Conservation (phyloP, 2,329 filamentous ascomycete species). For the Hortaea werneckii region DNA sequence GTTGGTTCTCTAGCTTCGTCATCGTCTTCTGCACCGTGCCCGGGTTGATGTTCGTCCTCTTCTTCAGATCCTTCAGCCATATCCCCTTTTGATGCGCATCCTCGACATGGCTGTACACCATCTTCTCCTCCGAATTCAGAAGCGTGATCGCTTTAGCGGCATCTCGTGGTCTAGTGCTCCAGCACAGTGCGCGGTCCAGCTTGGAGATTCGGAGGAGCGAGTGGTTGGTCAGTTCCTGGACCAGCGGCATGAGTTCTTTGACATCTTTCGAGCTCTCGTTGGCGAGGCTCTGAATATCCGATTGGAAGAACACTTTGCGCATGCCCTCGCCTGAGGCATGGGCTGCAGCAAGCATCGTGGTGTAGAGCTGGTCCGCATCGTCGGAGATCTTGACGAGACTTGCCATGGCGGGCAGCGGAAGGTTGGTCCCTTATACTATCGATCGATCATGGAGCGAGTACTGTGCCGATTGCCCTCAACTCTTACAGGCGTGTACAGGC, state of each 20-base stretch:
- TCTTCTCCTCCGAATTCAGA: slow-evolving; percentile 58
- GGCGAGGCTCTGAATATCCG: slow-evolving; percentile 9
- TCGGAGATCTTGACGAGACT: slow-evolving; percentile 12
- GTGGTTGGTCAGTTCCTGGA: slow-evolving; percentile 21
- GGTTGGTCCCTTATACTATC: slow-evolving; percentile 8
- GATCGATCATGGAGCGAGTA: slow-evolving; percentile 10
- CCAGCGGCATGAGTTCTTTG: slow-evolving; percentile 19
- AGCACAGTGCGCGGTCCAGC: slow-evolving; percentile 19
- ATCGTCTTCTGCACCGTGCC: slow-evolving; percentile 70
- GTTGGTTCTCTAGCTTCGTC: slow-evolving; percentile 72
- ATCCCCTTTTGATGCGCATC: slow-evolving; percentile 74
- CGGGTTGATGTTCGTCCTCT: slow-evolving; percentile 65
- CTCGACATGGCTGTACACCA: slow-evolving; percentile 86
- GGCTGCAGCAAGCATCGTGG: slow-evolving; percentile 10
- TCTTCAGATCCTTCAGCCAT: slow-evolving; percentile 78
- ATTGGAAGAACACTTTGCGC: slow-evolving; percentile 23
- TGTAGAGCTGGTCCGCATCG: slow-evolving; percentile 20
- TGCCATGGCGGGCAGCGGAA: slow-evolving; percentile 8
- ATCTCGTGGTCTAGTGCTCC: slow-evolving; percentile 16
- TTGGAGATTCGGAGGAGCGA: slow-evolving; percentile 24
- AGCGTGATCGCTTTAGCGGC: slow-evolving; percentile 28
- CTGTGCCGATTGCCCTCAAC: no score
- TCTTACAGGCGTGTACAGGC: no score
- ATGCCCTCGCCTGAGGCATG: slow-evolving; percentile 18
- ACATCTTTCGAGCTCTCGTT: slow-evolving; percentile 1